Percentiles rank a stretch among this genome's conserved stretches.
phyloP scores from a whole-genome alignment of 176 grass and related monocot genomes.

The Oryza australiensis region DNA sequence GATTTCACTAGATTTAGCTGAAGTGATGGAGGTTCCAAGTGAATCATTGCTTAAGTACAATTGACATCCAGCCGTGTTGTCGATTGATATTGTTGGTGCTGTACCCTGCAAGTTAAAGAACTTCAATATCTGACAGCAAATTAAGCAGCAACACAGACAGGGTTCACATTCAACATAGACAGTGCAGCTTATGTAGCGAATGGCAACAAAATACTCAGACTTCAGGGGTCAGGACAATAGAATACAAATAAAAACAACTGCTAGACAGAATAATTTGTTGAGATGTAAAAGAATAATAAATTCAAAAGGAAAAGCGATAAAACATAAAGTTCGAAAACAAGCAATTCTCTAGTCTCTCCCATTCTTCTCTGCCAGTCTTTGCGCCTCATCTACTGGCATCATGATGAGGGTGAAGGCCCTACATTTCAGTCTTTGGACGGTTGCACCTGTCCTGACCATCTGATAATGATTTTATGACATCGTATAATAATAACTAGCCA shows the following conservation, averaged over 20 bases:
- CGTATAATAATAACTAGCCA: not conserved
- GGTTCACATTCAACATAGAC: not conserved
- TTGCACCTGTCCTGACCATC: not conserved
- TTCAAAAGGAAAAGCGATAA: not conserved
- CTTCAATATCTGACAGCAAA: slow-evolving; percentile 1
- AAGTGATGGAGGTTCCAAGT: slow-evolving; percentile 77
- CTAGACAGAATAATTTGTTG: not conserved
- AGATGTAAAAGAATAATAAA: not conserved
- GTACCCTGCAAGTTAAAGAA: slow-evolving; percentile 56
- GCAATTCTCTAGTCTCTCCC: not conserved
- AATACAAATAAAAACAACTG: not conserved
- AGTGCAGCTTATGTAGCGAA: not conserved
- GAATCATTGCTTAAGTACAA: slow-evolving; percentile 88
- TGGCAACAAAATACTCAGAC: not conserved
- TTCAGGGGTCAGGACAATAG: not conserved
- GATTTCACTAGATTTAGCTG: slow-evolving; percentile 98
- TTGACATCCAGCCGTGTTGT: slow-evolving; percentile 96
- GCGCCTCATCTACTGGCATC: not conserved
- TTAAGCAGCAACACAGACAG: not conserved
- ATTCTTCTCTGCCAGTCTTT: no score
- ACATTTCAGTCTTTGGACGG: not conserved
- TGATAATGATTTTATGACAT: not conserved
- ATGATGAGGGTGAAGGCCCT: not conserved
- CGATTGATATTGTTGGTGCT: slow-evolving; percentile 87
- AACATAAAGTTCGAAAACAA: not conserved